Base-by-base conservation (phyloP, 495 filamentous ascomycete species). In the Aspergillus asperescens region DNA sequence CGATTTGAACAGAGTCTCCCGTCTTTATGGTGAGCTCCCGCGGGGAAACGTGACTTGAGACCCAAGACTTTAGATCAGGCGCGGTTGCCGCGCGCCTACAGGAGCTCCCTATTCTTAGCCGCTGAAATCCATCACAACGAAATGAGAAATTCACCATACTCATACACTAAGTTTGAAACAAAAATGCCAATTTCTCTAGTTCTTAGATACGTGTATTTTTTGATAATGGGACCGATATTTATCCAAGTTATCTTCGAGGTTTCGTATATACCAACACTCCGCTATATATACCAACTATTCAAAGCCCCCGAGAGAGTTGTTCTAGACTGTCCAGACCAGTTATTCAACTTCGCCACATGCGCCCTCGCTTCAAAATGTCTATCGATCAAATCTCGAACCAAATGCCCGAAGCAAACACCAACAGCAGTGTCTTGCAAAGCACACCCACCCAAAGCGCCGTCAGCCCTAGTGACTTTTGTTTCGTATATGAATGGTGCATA, bases 351-450 rank as follows among this genome's bases (percentile, higher is more conserved):
- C 49, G 50, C 57, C 58, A 27, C 49, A 32, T 53, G 58, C 58
- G 54, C 58, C 53, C 53, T 49, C 34, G 54, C 58, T 56, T 37
- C 45, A 53, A 35, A 45, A 27, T 41, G 20, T 56, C 50, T 57
- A 60, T 56, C 27, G 6, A 6, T 7, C 28, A 55, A 41, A 45
- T 22, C 23, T 12, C 37, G 38, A 40, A 38, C 13, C n/a, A 51
- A 45, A 28, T 27, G 20, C 25, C 28, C 37, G 41, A 51, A 45
- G 6, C 23, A 51, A 31, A 12, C 42, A 31, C 22, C 20, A 41
- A 18, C 37, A 52, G 28, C 15, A 47, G 15, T 35, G 7, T 23
- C 13, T 23, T 23, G 38, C 39, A 15, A 5, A 34, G 23, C 27
- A 50, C 34, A 39, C 24, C 43, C 38, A 29, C 27, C 46, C 46